phyloP scores from a whole-genome alignment of 345 rosid genomes.

The Orychophragmus violaceus region DNA sequence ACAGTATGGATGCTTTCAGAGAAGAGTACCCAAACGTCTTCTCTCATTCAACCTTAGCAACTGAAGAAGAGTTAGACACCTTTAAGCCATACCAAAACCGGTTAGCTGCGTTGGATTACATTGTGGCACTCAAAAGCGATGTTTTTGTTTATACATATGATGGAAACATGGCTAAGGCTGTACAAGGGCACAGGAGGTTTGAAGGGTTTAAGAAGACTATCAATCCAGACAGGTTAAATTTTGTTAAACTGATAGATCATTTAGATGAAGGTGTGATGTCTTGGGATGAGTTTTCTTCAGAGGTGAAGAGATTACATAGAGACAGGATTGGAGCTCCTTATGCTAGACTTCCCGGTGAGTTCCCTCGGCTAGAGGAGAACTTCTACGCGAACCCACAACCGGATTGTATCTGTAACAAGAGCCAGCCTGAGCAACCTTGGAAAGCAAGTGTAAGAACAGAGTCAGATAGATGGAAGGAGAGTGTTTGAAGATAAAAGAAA shows the following conservation, averaged over 20 bases:
- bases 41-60: slow-evolving; percentile 67
- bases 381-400: slow-evolving; percentile 91
- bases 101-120: slow-evolving; percentile 85
- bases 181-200: slow-evolving; percentile 86
- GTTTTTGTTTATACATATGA: slow-evolving; percentile 94
- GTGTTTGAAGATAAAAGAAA: slow-evolving; percentile 22
- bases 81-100: slow-evolving; percentile 83
- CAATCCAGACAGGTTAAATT: slow-evolving; percentile 73
- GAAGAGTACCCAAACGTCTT: slow-evolving; percentile 80
- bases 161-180: slow-evolving; percentile 99
- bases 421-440: slow-evolving; percentile 28
- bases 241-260: slow-evolving; percentile 64
- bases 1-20: slow-evolving; percentile 72
- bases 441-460: slow-evolving; percentile 3
- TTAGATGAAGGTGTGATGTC: slow-evolving; percentile 52
- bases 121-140: slow-evolving; percentile 83
- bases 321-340: slow-evolving; percentile 77
- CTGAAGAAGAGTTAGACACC: slow-evolving; percentile 69
- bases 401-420: slow-evolving; percentile 65
- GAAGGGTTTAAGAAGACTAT: slow-evolving; percentile 84
- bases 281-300: slow-evolving; percentile 68
- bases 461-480: slow-evolving; percentile 15
- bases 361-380: slow-evolving; percentile 80
- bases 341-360: slow-evolving; percentile 51
- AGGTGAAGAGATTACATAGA: slow-evolving; percentile 57